These are phyloP conservation scores for Mycena crocata DNA, from an alignment of 768 basidiomycete genomes.

Conservation along the genomic window DNA sequence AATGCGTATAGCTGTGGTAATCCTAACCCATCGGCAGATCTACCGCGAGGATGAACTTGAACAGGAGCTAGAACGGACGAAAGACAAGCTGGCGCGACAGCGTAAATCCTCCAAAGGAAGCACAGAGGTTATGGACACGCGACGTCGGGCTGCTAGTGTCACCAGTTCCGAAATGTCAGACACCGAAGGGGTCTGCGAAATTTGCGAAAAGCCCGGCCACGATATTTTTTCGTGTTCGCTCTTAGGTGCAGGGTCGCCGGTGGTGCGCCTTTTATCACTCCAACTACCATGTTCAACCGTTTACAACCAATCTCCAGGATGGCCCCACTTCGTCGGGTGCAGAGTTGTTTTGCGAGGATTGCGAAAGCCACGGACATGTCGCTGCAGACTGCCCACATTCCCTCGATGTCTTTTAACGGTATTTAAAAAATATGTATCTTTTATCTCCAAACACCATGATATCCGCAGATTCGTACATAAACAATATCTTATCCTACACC, in stretches of 20 bases:
- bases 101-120: constrained; percentile 69
- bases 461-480: neutral
- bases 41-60: constrained; percentile 94
- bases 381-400: constrained; percentile 87
- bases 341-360: constrained; percentile 82
- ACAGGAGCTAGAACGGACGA: constrained; percentile 81
- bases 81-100: constrained; percentile 74
- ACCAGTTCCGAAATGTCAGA: constrained; percentile 39
- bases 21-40: constrained; percentile 60
- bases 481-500: constrained; percentile 2
- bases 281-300: neutral
- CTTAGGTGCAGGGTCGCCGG: constrained; percentile 65
- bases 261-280: constrained; percentile 31
- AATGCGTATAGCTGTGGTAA: neutral
- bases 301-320: constrained; percentile 7
- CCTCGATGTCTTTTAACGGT: constrained; percentile 81
- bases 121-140: constrained; percentile 49
- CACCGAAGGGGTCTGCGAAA: constrained; percentile 73
- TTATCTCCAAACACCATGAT: no score
- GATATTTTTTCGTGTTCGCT: constrained; percentile 89
- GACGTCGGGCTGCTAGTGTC: constrained; percentile 43
- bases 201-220: constrained; percentile 67
- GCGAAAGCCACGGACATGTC: constrained; percentile 82
- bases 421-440: constrained; percentile 3
- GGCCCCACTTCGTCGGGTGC: constrained; percentile 28